Evolutionary conservation across 2,329 filamentous ascomycete genomes (phyloP), one percentile per base, ranked within the genome.

Genomic region (Hymenotorrendiella dingleyae): DNA sequence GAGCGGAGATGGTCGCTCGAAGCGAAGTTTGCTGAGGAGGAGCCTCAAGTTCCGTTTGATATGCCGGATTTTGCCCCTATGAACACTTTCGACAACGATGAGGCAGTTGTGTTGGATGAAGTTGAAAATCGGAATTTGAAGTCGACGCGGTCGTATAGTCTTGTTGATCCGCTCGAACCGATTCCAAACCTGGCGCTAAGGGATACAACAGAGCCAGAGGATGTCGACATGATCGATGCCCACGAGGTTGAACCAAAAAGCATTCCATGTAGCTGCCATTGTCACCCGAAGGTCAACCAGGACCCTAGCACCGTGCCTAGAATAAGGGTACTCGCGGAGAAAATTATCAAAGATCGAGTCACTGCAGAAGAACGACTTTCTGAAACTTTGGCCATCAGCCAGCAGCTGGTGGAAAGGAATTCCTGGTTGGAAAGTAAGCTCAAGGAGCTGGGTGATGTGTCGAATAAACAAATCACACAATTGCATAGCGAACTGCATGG

Each of bases 21-120:
- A 20, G 28, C 28, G 24, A 30, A 17, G 12, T 14, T 32, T n/a
- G 17, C 33, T 21, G 20, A 21, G 11, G 39, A 30, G 9, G 20
- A 32, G 29, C 30, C 39, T 14, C 19, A 28, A 30, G 16, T 42
- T 22, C 10, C n/a, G 8, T 42, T 42, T 24, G 24, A 28, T 20
- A 27, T 12, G 14, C 29, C 39, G 14, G n/a, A 36, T 14, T 42
- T 27, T 22, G 19, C 9, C 4, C 28, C 20, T 9, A 21, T 16
- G 16, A 26, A 29, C 12, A 30, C 12, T 17, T 10, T 8, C 6
- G 16, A 17, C 9, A 29, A 14, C 12, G 17, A n/a, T 10, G 20
- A 32, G 28, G 20, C n/a, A 17, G 21, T 7, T 8, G 11, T n/a
- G 20, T 20, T 14, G 19, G 9, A 32, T 10, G 22, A 22, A 6